Evolutionary conservation across 345 rosid genomes (phyloP).

Genomic region (Salix dunnii): DNA sequence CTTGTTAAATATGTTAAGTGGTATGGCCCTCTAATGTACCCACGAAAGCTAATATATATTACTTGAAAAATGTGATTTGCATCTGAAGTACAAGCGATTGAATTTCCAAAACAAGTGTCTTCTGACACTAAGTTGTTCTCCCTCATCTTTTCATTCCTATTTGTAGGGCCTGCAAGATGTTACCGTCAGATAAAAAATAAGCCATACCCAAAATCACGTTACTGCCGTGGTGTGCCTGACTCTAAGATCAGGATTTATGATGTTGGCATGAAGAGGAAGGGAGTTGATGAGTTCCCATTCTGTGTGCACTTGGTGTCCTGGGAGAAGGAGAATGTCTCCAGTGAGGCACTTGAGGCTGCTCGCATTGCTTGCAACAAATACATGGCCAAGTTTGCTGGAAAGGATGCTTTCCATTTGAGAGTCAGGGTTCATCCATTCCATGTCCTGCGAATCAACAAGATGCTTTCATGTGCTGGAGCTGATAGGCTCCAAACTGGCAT

Average conservation of each 20-base stretch:
- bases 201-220: slow-evolving; percentile 67
- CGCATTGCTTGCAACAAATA: slow-evolving; percentile 83
- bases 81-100: neutral
- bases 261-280: slow-evolving; percentile 79
- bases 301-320: slow-evolving; percentile 78
- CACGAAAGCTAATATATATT: no score
- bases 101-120: neutral
- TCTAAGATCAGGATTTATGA: slow-evolving; percentile 75
- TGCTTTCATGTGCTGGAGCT: slow-evolving; percentile 89
- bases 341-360: slow-evolving; percentile 78
- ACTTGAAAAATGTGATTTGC: no score
- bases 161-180: slow-evolving; percentile 30
- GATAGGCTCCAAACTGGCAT: slow-evolving; percentile 84
- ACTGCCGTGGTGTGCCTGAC: slow-evolving; percentile 75
- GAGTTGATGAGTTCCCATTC: slow-evolving; percentile 78
- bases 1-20: no score
- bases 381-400: slow-evolving; percentile 68
- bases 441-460: slow-evolving; percentile 74
- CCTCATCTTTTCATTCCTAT: neutral
- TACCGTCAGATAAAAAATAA: slow-evolving; percentile 64
- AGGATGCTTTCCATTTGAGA: slow-evolving; percentile 74
- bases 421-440: slow-evolving; percentile 79
- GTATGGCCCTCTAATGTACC: no score
- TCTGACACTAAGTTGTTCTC: neutral
- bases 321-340: slow-evolving; percentile 75